phyloP scores from a whole-genome alignment of 495 filamentous ascomycete genomes.

The Opeltia flavorubescens region DNA sequence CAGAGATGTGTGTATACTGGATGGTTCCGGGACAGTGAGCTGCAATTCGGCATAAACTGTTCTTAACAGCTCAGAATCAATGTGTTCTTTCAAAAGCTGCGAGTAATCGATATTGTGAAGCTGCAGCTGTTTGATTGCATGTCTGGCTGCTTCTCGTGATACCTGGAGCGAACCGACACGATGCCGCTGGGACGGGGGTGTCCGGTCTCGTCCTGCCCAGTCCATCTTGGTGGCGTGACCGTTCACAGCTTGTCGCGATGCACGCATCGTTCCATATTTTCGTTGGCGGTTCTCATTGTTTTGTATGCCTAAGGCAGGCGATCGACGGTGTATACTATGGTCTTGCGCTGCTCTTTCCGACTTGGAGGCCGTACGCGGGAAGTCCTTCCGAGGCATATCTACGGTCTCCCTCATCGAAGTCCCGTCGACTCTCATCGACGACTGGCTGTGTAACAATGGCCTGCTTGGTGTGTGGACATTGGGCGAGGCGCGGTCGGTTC shows the following conservation, averaged over 20 bases:
- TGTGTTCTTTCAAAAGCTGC: conserved; percentile 57
- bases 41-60: conserved; percentile 52
- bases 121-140: conserved; percentile 49
- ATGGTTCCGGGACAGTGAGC: conserved; percentile 26
- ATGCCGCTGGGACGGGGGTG: not conserved
- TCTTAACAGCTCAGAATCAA: conserved; percentile 46
- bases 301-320: too few species aligned
- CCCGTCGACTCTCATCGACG: not conserved
- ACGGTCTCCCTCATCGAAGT: too few species aligned
- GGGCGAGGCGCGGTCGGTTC: conserved; percentile 32
- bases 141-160: conserved; percentile 32
- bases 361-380: too few species aligned
- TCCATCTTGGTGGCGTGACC: not conserved
- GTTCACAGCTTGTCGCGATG: too few species aligned
- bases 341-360: too few species aligned
- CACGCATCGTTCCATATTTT: too few species aligned
- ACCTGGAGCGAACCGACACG: not conserved
- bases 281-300: too few species aligned
- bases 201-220: not conserved
- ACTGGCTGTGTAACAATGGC: not conserved
- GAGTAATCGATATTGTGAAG: conserved; percentile 52
- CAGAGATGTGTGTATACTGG: too few species aligned
- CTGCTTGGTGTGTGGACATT: not conserved
- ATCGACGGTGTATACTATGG: too few species aligned
- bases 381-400: too few species aligned